A percentile compares a stretch with the other conserved stretches of the same genome.
These are phyloP conservation scores for Picochlorum sp. DNA, from an alignment of 139 green algal genomes.

Conservation along the genomic window DNA sequence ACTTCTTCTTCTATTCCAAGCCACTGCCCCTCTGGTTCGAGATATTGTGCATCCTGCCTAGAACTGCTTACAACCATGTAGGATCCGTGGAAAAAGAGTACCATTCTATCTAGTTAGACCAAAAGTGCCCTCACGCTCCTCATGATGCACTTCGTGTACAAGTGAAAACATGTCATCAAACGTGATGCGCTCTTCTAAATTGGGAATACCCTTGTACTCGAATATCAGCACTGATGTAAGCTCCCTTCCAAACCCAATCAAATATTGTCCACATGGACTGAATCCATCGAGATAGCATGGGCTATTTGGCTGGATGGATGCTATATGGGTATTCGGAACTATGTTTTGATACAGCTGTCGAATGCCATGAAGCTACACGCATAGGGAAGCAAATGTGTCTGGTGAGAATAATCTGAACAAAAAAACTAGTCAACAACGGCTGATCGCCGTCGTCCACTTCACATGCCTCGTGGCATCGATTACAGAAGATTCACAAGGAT, in stretches of 20 bases:
- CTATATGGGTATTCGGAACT: conserved; percentile 15
- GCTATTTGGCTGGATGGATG: conserved; percentile 3
- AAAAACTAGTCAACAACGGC: too few relatives aligned
- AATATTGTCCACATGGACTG: conserved; percentile 20
- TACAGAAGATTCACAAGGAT: too few relatives aligned
- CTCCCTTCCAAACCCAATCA: conserved; percentile 17
- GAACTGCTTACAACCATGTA: neutral
- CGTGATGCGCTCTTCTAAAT: neutral
- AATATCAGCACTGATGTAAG: conserved; percentile 16
- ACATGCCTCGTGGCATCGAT: too few relatives aligned
- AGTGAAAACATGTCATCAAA: conserved; percentile 21
- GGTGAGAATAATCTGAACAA: too few relatives aligned
- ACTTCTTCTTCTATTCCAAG: conserved; percentile 4
- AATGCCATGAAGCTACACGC: conserved; percentile 14
- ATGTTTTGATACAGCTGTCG: conserved; percentile 24
- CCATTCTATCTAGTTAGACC: conserved; percentile 12
- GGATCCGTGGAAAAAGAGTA: neutral
- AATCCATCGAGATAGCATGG: conserved; percentile 1
- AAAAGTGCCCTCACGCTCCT: conserved; percentile 4
- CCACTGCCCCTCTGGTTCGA: neutral
- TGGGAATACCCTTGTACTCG: conserved; percentile 13
- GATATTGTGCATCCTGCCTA: neutral
- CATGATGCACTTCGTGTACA: conserved; percentile 4
- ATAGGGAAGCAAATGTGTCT: too few relatives aligned
- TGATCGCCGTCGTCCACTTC: too few relatives aligned